Conservation (phyloP, 371 early-diverging fungal species). For the Lichtheimia ramosa region DNA sequence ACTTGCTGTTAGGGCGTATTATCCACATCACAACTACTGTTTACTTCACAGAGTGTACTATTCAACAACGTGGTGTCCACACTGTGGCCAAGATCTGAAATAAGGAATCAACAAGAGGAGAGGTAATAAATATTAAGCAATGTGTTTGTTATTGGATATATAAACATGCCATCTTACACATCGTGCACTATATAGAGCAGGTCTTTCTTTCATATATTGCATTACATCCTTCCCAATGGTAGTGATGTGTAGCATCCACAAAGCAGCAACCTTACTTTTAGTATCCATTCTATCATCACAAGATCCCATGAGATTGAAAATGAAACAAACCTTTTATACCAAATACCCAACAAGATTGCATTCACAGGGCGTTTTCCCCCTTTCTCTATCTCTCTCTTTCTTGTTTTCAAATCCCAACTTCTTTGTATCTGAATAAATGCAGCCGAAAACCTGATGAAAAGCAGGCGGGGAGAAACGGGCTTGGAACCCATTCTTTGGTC, state of each 20-base stretch:
- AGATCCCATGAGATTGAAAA: neutral
- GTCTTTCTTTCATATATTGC: no score
- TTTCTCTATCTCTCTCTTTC: neutral
- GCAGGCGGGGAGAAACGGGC: neutral
- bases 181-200: no score
- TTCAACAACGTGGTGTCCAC: slow-evolving; percentile 24
- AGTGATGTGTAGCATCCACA: slow-evolving; percentile 1
- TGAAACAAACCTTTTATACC: no score
- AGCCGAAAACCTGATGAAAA: neutral
- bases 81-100: slow-evolving; percentile 21
- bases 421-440: neutral
- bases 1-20: neutral
- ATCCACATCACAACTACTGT: slow-evolving; percentile 15
- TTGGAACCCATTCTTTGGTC: neutral
- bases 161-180: neutral
- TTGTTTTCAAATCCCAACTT: neutral
- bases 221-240: no score
- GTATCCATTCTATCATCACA: neutral
- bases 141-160: neutral
- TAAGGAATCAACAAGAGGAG: slow-evolving; percentile 3
- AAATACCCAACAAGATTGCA: neutral
- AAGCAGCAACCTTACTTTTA: slow-evolving; percentile 1
- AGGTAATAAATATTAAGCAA: neutral
- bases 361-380: neutral
- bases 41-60: slow-evolving; percentile 18